phyloP scores from a whole-genome alignment of 306 rosid species.

The Medicago lupulina region DNA sequence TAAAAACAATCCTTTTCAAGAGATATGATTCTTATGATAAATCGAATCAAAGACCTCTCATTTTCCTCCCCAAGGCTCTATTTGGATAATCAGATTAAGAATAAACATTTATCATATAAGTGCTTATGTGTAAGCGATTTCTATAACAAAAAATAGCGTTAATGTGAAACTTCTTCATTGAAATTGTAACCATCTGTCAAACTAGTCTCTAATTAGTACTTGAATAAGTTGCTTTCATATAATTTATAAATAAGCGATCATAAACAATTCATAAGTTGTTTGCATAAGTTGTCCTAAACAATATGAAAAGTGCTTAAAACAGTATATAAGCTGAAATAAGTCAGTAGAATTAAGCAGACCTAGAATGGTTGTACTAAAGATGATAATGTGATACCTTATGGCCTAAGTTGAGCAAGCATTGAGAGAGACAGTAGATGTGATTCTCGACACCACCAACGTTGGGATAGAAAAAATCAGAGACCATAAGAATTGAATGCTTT shows the following conservation, averaged over 20 bases:
- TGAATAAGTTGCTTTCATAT: too few species aligned
- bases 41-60: background rate
- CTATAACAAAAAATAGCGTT: too few species aligned
- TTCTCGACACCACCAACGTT: constrained; percentile 94
- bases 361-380: background rate
- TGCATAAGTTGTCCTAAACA: too few species aligned
- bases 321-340: background rate
- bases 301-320: too few species aligned
- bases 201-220: too few species aligned
- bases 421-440: constrained; percentile 85
- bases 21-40: background rate
- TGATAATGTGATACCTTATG: constrained; percentile 63
- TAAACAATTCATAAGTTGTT: too few species aligned
- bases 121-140: too few species aligned
- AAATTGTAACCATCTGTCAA: too few species aligned
- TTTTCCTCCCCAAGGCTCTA: background rate
- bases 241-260: too few species aligned
- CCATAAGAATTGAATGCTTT: constrained; percentile 79
- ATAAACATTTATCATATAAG: too few species aligned
- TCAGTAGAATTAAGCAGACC: background rate
- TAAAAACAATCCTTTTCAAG: background rate
- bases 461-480: constrained; percentile 92
- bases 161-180: too few species aligned
- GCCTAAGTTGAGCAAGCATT: constrained; percentile 82
- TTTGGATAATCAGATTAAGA: background rate